Percentiles rank a stretch among this genome's conserved stretches.
Conservation (phyloP, 805 yeast genomes). For the Wickerhamiella azyma region DNA sequence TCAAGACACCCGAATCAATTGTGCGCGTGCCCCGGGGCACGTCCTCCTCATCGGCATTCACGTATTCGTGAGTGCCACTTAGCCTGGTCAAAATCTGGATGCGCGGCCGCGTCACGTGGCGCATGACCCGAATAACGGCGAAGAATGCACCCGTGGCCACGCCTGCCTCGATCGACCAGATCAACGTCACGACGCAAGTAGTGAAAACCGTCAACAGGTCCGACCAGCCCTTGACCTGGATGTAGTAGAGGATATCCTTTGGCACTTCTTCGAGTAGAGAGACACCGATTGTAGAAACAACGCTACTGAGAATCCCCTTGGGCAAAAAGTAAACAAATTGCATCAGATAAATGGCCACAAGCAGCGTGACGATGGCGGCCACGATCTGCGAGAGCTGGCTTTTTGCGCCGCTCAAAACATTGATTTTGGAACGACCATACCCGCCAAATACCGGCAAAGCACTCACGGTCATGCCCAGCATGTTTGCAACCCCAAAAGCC, state of each 20-base stretch:
- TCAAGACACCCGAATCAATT: conserved; percentile 54
- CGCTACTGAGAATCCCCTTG: conserved; percentile 61
- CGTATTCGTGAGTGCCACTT: conserved; percentile 45
- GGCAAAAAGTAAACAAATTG: conserved; percentile 63
- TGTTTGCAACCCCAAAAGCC: conserved; percentile 69
- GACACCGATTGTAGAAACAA: conserved; percentile 66
- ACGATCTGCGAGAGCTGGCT: conserved; percentile 74
- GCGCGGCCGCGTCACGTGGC: conserved; percentile 66
- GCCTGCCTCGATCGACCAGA: conserved; percentile 78
- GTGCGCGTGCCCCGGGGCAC: conserved; percentile 22
- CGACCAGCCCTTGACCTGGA: conserved; percentile 56
- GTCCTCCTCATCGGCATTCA: conserved; percentile 54
- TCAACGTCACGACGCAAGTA: conserved; percentile 50
- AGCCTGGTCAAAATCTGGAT: conserved; percentile 69
- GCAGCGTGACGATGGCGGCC: conserved; percentile 61
- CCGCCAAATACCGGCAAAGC: conserved; percentile 92
- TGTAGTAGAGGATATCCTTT: conserved; percentile 57
- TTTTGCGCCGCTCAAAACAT: conserved; percentile 74
- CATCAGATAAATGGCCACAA: conserved; percentile 48
- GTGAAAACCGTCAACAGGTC: conserved; percentile 57
- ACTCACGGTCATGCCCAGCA: conserved; percentile 40
- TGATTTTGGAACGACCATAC: conserved; percentile 82
- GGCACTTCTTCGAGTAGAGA: conserved; percentile 77
- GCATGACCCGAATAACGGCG: conserved; percentile 65
- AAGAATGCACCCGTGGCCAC: conserved; percentile 76